Percentiles rank a stretch among this genome's conserved stretches.
Conservation (phyloP, 371 early-diverging fungal species). For the Lichtheimia ornata region DNA sequence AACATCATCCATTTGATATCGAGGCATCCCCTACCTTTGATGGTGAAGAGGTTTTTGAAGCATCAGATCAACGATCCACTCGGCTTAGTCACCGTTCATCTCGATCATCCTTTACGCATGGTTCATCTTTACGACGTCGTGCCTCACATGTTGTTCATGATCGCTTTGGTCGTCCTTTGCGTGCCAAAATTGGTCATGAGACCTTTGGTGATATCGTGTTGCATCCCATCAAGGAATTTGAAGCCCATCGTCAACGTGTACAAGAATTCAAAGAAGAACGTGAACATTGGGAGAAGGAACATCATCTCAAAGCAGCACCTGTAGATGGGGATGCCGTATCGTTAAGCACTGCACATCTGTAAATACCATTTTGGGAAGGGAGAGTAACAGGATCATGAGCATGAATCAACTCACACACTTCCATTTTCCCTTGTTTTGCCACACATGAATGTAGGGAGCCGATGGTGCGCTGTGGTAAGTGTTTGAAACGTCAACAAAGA, state of each 20-base stretch:
- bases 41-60: slow-evolving; percentile 9
- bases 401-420: slow-evolving; percentile 6
- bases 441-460: neutral
- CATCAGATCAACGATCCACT: no score
- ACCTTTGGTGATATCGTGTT: slow-evolving; percentile 47
- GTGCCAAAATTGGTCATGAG: slow-evolving; percentile 33
- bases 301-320: slow-evolving; percentile 8
- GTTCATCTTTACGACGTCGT: neutral
- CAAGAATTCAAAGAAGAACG: slow-evolving; percentile 38
- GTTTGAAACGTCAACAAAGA: neutral
- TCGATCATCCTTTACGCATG: neutral
- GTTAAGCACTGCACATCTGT: no score
- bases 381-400: slow-evolving; percentile 10
- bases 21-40: neutral
- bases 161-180: slow-evolving; percentile 34
- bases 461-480: slow-evolving; percentile 12
- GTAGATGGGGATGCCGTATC: no score
- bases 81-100: neutral
- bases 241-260: slow-evolving; percentile 34
- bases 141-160: slow-evolving; percentile 26
- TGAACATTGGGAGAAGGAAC: slow-evolving; percentile 33
- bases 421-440: no score
- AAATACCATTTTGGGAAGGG: no score
- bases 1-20: neutral
- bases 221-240: slow-evolving; percentile 38